Base-by-base conservation (phyloP, 2,329 filamentous ascomycete genomes). In the Colletotrichum salicis region DNA sequence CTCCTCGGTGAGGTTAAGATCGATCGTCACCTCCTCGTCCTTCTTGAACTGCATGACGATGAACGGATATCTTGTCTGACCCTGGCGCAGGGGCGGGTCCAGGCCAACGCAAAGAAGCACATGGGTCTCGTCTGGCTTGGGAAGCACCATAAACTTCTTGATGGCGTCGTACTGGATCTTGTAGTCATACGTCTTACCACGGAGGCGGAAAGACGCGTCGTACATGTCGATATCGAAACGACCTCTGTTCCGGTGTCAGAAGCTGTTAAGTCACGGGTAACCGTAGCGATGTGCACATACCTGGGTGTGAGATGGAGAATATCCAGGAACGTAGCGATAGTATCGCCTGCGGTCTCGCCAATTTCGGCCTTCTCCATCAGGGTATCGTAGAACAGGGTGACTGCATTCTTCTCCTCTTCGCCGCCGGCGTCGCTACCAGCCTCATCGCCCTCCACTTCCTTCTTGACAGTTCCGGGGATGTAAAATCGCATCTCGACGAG, bases 201-300 rank as follows among this genome's bases (percentile, higher is more conserved):
- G 96, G 73, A 99, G 89, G 74, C 96, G 93, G 89, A 99, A 98
- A 2, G 96, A 98, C 19, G 91, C 92, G 83, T 98, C 96, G 88
- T 99, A 99, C 93, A 99, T 97, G 82, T 99, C 96, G 84, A 99
- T 97, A 82, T 98, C 96, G 88, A 99, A 99, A 76, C 96, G 96
- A 82, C 96, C 97, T 93, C 96, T 95, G 83, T 73, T 74, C 55
- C 6, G 62, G 61, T 58, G 71, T 82, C 74, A 83, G 78, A 27
- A 48, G 52, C 6, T n/a, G 15, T 19, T 19, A 6, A 45, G 51
- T 56, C n/a, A 3, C 11, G 37, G 41, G 10, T 12, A 19, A 48
- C 41, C 19, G 8, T 13, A 31, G 54, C 59, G 19, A n/a, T 12
- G 33, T 12, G 24, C 22, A 78, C 79, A 41, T 84, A 94, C 93